Evolutionary conservation across 257 asterid species (phyloP).

Genomic region (Parsonsia alboflavescens): DNA sequence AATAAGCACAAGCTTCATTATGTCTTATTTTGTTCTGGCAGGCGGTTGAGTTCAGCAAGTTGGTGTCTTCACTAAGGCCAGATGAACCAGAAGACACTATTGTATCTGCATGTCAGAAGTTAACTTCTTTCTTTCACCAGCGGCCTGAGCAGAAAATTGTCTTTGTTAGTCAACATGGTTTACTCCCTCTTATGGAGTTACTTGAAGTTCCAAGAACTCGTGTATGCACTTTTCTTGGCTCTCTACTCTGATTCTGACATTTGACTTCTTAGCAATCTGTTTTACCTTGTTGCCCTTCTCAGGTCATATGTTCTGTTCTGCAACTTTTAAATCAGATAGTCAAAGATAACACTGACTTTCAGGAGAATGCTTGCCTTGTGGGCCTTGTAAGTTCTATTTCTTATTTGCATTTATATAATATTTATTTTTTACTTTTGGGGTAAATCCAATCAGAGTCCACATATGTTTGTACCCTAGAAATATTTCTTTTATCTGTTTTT

Average conservation of each 20-base stretch:
- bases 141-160: slow-evolving; percentile 91
- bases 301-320: slow-evolving; percentile 88
- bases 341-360: slow-evolving; percentile 83
- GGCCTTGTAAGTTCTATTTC: slow-evolving; percentile 70
- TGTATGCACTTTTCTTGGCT: slow-evolving; percentile 44
- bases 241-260: slow-evolving; percentile 15
- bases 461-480: too few species aligned
- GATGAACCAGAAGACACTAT: slow-evolving; percentile 92
- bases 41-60: slow-evolving; percentile 93
- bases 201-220: slow-evolving; percentile 87
- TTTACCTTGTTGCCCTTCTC: slow-evolving; percentile 16
- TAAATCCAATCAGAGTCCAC: too few species aligned
- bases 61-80: slow-evolving; percentile 84
- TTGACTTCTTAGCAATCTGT: neutral
- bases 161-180: slow-evolving; percentile 91
- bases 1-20: neutral
- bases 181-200: slow-evolving; percentile 89
- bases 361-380: slow-evolving; percentile 96
- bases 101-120: slow-evolving; percentile 87
- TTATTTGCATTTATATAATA: too few species aligned
- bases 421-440: neutral
- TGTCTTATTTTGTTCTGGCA: slow-evolving; percentile 19
- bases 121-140: slow-evolving; percentile 69
- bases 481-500: slow-evolving; percentile 13
- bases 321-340: slow-evolving; percentile 88